Percentiles rank a stretch among this genome's conserved stretches.
These are phyloP conservation scores for Candida ascalaphidarum DNA, from an alignment of 805 yeast genomes.

Conservation along the genomic window DNA sequence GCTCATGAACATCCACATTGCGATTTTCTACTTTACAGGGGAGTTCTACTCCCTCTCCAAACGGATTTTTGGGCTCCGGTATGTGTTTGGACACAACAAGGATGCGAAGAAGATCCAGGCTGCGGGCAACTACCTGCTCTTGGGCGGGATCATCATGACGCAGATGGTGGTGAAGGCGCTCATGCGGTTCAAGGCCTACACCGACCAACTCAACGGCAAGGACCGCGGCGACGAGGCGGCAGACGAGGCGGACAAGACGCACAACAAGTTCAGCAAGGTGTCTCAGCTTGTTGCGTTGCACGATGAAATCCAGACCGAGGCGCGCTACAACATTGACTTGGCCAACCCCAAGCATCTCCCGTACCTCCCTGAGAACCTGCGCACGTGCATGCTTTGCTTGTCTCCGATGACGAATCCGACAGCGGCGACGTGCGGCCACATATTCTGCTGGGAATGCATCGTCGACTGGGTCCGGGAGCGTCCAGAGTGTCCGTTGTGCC, in stretches of 20 bases:
- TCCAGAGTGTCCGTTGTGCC: slow-evolving; percentile 87
- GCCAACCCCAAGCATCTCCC: slow-evolving; percentile 50
- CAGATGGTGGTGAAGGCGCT: slow-evolving; percentile 43
- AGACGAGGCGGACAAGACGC: background rate
- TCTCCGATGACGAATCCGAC: slow-evolving; percentile 76
- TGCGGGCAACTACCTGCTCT: slow-evolving; percentile 62
- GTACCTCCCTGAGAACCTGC: slow-evolving; percentile 59
- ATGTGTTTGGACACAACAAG: slow-evolving; percentile 61
- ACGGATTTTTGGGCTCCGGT: slow-evolving; percentile 71
- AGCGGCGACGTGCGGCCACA: slow-evolving; percentile 83
- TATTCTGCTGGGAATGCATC: slow-evolving; percentile 89
- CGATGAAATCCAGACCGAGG: slow-evolving; percentile 1
- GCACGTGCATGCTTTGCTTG: slow-evolving; percentile 80
- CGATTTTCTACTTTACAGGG: slow-evolving; percentile 77
- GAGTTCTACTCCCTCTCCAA: slow-evolving; percentile 72
- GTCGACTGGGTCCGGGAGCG: slow-evolving; percentile 83
- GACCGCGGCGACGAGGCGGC: too few species aligned
- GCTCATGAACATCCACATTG: slow-evolving; percentile 62
- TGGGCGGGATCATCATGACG: slow-evolving; percentile 55
- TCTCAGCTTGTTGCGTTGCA: slow-evolving; percentile 6
- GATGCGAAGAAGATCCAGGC: slow-evolving; percentile 27
- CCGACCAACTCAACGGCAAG: background rate
- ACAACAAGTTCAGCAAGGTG: slow-evolving; percentile 2
- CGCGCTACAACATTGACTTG: slow-evolving; percentile 35
- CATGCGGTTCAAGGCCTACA: slow-evolving; percentile 18